Evolutionary conservation across 179 eudicot genomes (phyloP).

Genomic region (Patellifolia procumbens): DNA sequence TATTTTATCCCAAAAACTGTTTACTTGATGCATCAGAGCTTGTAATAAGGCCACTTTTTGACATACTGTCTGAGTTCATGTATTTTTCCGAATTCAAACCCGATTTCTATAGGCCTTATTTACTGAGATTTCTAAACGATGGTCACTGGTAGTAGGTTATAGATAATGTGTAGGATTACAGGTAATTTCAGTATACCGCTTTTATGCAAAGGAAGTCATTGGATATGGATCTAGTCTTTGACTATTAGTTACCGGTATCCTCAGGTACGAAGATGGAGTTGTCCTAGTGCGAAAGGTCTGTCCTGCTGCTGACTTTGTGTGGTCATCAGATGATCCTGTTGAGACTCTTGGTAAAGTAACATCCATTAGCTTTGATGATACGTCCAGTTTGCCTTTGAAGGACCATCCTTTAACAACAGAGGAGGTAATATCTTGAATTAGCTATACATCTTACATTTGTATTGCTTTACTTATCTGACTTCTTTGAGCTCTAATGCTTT

Average conservation of each 20-base stretch:
- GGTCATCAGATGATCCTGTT: slow-evolving; percentile 67
- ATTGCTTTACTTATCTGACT: slow-evolving; percentile 11
- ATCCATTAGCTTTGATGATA: slow-evolving; percentile 63
- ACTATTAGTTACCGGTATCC: slow-evolving; percentile 3
- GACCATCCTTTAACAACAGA: slow-evolving; percentile 73
- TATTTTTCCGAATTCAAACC: neutral
- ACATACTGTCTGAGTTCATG: neutral
- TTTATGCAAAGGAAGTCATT: neutral
- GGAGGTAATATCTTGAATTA: slow-evolving; percentile 53
- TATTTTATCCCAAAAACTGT: too few species aligned
- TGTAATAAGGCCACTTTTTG: too few species aligned
- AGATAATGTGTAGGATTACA: neutral
- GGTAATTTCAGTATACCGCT: neutral
- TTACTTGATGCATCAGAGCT: too few species aligned
- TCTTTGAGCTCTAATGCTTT: slow-evolving; percentile 14
- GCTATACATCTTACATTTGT: neutral
- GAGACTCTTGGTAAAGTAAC: slow-evolving; percentile 79
- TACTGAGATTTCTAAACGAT: neutral
- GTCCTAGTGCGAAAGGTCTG: slow-evolving; percentile 67
- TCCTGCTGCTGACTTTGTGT: slow-evolving; percentile 76
- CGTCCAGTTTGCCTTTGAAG: slow-evolving; percentile 57
- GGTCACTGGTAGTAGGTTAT: neutral
- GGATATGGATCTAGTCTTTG: neutral
- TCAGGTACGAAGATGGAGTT: slow-evolving; percentile 76
- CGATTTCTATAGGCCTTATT: neutral